Conservation (phyloP, 306 rosid species). For the Arachis stenosperma region DNA sequence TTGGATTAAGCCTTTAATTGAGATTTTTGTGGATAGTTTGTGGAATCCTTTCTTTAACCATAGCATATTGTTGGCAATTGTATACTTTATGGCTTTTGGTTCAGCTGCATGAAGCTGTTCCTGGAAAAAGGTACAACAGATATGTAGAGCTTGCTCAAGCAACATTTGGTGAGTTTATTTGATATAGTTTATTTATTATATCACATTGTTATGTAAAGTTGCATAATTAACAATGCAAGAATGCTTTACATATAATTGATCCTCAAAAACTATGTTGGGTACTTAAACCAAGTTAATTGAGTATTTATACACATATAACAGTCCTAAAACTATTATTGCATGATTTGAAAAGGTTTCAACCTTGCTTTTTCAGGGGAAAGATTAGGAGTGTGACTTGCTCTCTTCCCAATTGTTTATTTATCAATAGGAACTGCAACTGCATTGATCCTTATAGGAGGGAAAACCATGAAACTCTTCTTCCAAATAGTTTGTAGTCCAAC, state of each 20-base stretch:
- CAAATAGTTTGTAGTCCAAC: not conserved
- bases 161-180: constrained; percentile 38
- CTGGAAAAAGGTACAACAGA: constrained; percentile 96
- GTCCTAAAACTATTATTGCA: too few relatives aligned
- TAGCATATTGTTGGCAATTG: constrained; percentile 94
- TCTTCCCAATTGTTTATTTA: constrained; percentile 87
- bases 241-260: too few relatives aligned
- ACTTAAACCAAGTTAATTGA: too few relatives aligned
- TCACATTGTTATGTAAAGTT: too few relatives aligned
- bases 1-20: too few relatives aligned
- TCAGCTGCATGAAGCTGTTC: constrained; percentile 98
- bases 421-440: constrained; percentile 89
- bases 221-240: too few relatives aligned
- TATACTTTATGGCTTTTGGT: constrained; percentile 95
- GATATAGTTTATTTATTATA: too few relatives aligned
- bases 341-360: constrained; percentile 23
- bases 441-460: too few relatives aligned
- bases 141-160: constrained; percentile 97
- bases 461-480: too few relatives aligned
- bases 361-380: constrained; percentile 72
- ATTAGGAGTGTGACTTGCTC: constrained; percentile 97
- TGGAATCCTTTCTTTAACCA: constrained; percentile 89
- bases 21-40: constrained; percentile 34
- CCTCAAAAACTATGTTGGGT: too few relatives aligned
- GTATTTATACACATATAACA: too few relatives aligned